Evolutionary conservation across 1,284 basidiomycete genomes (phyloP).

Genomic region (Malassezia nana): DNA sequence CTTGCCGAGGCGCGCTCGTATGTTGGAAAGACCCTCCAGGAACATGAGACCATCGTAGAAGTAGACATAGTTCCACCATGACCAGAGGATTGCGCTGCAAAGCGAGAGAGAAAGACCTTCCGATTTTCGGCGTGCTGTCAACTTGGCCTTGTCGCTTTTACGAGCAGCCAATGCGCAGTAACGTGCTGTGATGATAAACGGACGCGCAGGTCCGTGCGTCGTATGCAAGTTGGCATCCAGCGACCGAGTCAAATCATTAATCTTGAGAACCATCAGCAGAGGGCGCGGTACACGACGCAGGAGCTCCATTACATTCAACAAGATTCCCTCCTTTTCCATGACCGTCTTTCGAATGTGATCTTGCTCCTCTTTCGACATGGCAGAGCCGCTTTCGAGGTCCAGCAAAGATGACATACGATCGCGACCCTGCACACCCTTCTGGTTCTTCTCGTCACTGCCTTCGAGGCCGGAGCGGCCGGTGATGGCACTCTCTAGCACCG

Average conservation of each 20-base stretch:
- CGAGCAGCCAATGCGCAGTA: slow-evolving; percentile 79
- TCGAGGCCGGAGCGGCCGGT: slow-evolving; percentile 43
- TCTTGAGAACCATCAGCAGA: slow-evolving; percentile 48
- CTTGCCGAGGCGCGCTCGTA: slow-evolving; percentile 8
- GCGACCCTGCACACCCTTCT: slow-evolving; percentile 34
- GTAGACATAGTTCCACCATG: slow-evolving; percentile 34
- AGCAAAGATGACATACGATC: slow-evolving; percentile 32
- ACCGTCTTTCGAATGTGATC: slow-evolving; percentile 48
- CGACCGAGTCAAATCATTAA: slow-evolving; percentile 51
- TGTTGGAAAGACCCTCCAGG: slow-evolving; percentile 37
- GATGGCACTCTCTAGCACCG: slow-evolving; percentile 45
- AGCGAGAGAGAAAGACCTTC: slow-evolving; percentile 42
- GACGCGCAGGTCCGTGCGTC: slow-evolving; percentile 51
- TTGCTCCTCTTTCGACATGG: slow-evolving; percentile 37
- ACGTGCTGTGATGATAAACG: slow-evolving; percentile 78
- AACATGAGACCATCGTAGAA: slow-evolving; percentile 41
- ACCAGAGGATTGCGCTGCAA: slow-evolving; percentile 56
- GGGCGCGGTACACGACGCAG: slow-evolving; percentile 40
- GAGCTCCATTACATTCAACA: slow-evolving; percentile 38
- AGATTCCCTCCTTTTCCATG: slow-evolving; percentile 45
- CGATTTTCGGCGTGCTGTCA: slow-evolving; percentile 28
- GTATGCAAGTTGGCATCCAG: slow-evolving; percentile 54
- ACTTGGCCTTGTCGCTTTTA: slow-evolving; percentile 59
- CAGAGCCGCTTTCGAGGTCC: slow-evolving; percentile 32
- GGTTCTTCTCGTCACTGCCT: slow-evolving; percentile 43